These are phyloP conservation scores for Apiospora pterosperma DNA, from an alignment of 2,329 filamentous ascomycete species.

Conservation along the genomic window DNA sequence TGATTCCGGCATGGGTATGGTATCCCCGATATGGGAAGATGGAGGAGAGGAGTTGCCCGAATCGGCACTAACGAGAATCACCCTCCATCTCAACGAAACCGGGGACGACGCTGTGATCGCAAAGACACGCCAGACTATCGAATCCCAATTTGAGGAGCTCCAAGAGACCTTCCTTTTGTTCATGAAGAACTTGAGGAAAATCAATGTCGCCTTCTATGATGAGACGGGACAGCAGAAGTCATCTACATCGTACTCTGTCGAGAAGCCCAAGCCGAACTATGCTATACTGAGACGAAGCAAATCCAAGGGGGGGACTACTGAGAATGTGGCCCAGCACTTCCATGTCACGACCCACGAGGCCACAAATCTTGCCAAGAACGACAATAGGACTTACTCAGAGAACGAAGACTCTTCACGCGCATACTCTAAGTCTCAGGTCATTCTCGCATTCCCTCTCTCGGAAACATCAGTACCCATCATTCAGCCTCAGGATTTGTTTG, in stretches of 20 bases:
- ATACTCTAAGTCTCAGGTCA: constrained; percentile 30
- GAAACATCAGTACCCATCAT: constrained; percentile 31
- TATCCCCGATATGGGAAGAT: constrained; percentile 38
- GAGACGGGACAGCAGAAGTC: constrained; percentile 5
- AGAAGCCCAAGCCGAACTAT: not conserved
- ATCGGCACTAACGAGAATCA: constrained; percentile 31
- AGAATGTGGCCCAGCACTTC: constrained; percentile 12
- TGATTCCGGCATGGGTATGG: constrained; percentile 48
- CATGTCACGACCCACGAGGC: constrained; percentile 27
- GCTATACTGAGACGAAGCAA: not conserved
- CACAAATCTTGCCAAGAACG: constrained; percentile 26
- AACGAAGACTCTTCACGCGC: constrained; percentile 17
- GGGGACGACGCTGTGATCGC: constrained; percentile 13
- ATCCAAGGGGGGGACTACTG: not conserved
- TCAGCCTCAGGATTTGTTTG: constrained; percentile 39
- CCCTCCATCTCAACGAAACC: constrained; percentile 30
- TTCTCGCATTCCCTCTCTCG: constrained; percentile 41
- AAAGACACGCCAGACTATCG: constrained; percentile 21
- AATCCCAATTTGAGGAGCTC: constrained; percentile 32
- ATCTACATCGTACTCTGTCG: not conserved
- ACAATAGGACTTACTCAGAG: constrained; percentile 30
- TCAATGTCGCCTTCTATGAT: constrained; percentile 29
- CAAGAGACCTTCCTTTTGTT: constrained; percentile 39
- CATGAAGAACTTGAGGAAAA: constrained; percentile 33
- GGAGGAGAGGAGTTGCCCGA: not conserved